Conservation (phyloP, 306 rosid genomes). For the Prunus campanulata region DNA sequence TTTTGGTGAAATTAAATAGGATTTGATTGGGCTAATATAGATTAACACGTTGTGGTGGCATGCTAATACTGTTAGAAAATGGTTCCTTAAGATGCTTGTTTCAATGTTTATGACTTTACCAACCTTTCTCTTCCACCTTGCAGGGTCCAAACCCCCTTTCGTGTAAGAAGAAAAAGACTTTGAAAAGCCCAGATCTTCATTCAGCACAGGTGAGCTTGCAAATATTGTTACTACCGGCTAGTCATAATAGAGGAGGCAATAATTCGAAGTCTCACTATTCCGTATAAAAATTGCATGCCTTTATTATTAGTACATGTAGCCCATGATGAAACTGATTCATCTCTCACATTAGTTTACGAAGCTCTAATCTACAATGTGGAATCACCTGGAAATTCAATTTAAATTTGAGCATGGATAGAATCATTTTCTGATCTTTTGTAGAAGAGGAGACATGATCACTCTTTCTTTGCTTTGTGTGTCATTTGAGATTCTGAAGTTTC, state of each 20-base stretch:
- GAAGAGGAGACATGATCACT: background rate
- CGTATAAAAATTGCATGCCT: background rate
- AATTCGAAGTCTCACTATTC: background rate
- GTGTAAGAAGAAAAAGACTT: constrained; percentile 64
- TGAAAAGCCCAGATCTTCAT: constrained; percentile 32
- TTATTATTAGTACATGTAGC: background rate
- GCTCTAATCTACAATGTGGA: background rate
- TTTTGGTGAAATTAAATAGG: background rate
- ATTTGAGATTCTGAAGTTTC: constrained; percentile 1
- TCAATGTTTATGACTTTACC: background rate
- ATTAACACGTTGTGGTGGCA: background rate
- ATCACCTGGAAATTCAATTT: background rate
- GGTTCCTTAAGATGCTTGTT: background rate
- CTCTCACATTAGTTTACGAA: background rate
- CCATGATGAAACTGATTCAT: background rate
- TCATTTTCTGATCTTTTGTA: background rate
- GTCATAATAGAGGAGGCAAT: background rate
- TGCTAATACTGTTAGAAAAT: background rate
- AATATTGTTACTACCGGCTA: background rate
- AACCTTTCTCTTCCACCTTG: constrained; percentile 16
- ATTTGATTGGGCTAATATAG: background rate
- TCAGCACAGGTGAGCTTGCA: constrained; percentile 44
- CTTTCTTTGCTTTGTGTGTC: constrained; percentile 5
- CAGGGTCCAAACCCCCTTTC: constrained; percentile 96
- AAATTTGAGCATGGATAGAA: background rate